phyloP scores from a whole-genome alignment of 2,329 filamentous ascomycete species.

The Neophaeococcomyces mojaviensis region DNA sequence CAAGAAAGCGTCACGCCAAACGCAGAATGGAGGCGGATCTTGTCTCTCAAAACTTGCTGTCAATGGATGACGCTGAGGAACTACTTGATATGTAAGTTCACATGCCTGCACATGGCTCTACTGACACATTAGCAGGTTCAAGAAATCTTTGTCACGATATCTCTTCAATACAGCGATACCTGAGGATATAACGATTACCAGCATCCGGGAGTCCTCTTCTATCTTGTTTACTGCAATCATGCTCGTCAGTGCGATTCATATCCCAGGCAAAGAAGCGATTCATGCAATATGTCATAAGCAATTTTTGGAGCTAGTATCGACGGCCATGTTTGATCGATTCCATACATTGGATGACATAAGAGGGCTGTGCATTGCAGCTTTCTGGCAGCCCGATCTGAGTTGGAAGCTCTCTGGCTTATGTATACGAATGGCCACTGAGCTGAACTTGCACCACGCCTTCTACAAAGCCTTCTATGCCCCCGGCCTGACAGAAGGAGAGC shows the following conservation, averaged over 20 bases:
- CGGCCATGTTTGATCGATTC: constrained; percentile 51
- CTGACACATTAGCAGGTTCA: constrained; percentile 13
- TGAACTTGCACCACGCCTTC: constrained; percentile 49
- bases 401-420: constrained; percentile 56
- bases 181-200: constrained; percentile 43
- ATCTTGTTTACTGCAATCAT: constrained; percentile 50
- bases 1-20: constrained; percentile 17
- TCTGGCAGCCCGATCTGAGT: constrained; percentile 56
- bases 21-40: constrained; percentile 22
- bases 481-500: constrained; percentile 31
- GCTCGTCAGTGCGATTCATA: constrained; percentile 52
- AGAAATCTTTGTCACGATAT: constrained; percentile 21
- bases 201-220: constrained; percentile 48
- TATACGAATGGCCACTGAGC: constrained; percentile 51
- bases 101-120: not conserved
- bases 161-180: constrained; percentile 36
- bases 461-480: constrained; percentile 43
- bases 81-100: constrained; percentile 15
- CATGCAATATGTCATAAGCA: constrained; percentile 51
- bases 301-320: constrained; percentile 50
- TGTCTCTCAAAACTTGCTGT: constrained; percentile 17
- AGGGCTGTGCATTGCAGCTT: constrained; percentile 53
- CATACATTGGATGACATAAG: constrained; percentile 52
- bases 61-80: constrained; percentile 20
- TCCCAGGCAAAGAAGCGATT: constrained; percentile 46